A percentile compares a stretch with the other conserved stretches of the same genome.
Conservation (phyloP, 352 stramenopile genomes). For the Globisporangium abappressorium region DNA sequence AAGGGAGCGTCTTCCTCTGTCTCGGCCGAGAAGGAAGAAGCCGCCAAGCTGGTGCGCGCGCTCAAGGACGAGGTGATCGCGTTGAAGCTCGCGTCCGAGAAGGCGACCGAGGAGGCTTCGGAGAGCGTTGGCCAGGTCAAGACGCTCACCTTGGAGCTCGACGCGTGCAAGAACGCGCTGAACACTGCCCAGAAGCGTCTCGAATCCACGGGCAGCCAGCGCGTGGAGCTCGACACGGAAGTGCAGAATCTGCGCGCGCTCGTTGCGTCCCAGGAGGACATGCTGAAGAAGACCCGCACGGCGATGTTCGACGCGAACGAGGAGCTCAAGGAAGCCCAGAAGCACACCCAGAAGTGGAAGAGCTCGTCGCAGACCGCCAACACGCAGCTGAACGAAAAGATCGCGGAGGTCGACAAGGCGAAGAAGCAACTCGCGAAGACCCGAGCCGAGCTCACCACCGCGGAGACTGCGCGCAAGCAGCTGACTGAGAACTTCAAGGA, state of each 20-base stretch:
- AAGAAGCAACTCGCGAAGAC: slow-evolving; percentile 61
- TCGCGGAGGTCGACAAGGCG: slow-evolving; percentile 56
- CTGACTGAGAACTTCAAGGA: slow-evolving; percentile 53
- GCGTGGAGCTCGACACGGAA: slow-evolving; percentile 28
- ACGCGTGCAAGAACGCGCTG: slow-evolving; percentile 29
- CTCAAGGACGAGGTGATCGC: slow-evolving; percentile 58
- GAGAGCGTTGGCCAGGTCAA: slow-evolving; percentile 30
- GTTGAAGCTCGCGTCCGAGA: slow-evolving; percentile 39
- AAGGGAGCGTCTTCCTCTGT: slow-evolving; percentile 17
- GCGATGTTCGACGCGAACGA: slow-evolving; percentile 69
- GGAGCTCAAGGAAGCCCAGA: slow-evolving; percentile 73
- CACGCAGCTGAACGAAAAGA: slow-evolving; percentile 61
- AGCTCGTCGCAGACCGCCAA: slow-evolving; percentile 60
- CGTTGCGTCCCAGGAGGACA: slow-evolving; percentile 47
- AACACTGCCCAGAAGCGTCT: slow-evolving; percentile 32
- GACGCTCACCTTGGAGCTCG: slow-evolving; percentile 34
- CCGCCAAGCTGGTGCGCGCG: slow-evolving; percentile 25
- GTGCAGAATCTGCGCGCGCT: slow-evolving; percentile 41
- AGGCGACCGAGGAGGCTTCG: slow-evolving; percentile 28
- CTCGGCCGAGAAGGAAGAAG: slow-evolving; percentile 40
- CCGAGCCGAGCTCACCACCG: slow-evolving; percentile 41
- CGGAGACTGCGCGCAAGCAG: slow-evolving; percentile 45
- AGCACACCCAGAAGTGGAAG: slow-evolving; percentile 71
- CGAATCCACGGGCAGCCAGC: slow-evolving; percentile 31
- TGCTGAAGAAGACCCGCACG: slow-evolving; percentile 68